Conservation (phyloP, 192 early-diverging fungal genomes). For the Gamsiella multidivaricata region DNA sequence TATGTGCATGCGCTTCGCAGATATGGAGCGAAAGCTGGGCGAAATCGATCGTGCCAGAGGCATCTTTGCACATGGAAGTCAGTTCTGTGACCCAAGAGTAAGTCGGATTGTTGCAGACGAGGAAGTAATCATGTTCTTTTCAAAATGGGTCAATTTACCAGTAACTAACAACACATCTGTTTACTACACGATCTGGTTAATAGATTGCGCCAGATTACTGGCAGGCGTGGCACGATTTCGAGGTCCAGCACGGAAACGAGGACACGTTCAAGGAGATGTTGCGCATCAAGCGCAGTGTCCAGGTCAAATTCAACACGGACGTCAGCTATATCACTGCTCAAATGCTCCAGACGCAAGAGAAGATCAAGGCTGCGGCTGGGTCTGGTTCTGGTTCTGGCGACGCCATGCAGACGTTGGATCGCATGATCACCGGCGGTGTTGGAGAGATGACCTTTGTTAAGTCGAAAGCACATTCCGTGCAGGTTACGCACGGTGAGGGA, state of each 20-base stretch:
- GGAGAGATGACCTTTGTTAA: constrained; percentile 54
- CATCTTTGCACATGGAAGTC: constrained; percentile 86
- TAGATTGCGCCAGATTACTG: constrained; percentile 77
- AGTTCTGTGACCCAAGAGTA: constrained; percentile 88
- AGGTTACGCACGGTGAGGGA: constrained; percentile 30
- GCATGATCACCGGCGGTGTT: constrained; percentile 48
- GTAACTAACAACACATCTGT: too few relatives aligned
- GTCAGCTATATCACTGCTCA: constrained; percentile 55
- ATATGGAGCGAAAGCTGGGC: constrained; percentile 88
- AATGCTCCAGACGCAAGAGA: constrained; percentile 49
- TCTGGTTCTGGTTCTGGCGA: constrained; percentile 7
- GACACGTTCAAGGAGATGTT: constrained; percentile 99
- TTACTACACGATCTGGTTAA: too few relatives aligned
- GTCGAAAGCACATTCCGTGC: constrained; percentile 47
- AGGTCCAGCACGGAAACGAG: constrained; percentile 97
- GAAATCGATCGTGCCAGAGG: constrained; percentile 96
- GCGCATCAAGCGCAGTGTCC: constrained; percentile 89
- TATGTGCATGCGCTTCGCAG: constrained; percentile 85
- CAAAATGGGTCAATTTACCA: too few relatives aligned
- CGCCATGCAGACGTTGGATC: constrained; percentile 50
- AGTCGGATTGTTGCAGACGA: too few relatives aligned
- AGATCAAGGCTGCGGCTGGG: constrained; percentile 21
- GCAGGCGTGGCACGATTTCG: constrained; percentile 95
- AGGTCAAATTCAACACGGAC: constrained; percentile 87
- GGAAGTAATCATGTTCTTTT: too few relatives aligned